phyloP scores from a whole-genome alignment of 148 eudicot genomes.

The Spergularia bocconei region DNA sequence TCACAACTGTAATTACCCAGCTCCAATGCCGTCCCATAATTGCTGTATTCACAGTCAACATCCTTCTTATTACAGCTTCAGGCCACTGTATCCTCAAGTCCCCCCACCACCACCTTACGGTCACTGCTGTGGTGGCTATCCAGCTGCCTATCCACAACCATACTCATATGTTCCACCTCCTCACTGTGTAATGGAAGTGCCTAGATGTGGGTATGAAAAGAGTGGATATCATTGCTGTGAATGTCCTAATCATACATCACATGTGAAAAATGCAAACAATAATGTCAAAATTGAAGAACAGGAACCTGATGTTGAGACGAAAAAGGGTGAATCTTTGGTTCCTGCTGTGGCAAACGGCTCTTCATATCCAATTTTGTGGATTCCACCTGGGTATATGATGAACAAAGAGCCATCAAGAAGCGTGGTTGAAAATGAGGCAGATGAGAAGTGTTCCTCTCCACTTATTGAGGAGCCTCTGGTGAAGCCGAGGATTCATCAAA shows the following conservation, averaged over 20 bases:
- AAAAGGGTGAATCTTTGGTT: constrained; percentile 29
- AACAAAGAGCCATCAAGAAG: constrained; percentile 26
- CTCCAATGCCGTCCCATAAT: constrained; percentile 40
- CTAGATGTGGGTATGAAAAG: constrained; percentile 53
- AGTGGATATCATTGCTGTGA: constrained; percentile 55
- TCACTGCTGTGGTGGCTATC: constrained; percentile 37
- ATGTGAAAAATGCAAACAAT: constrained; percentile 35
- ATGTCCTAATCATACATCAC: constrained; percentile 37
- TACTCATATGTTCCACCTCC: constrained; percentile 50
- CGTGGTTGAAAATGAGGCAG: constrained; percentile 8
- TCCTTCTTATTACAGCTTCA: constrained; percentile 34
- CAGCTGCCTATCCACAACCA: constrained; percentile 32
- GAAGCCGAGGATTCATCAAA: constrained; percentile 4
- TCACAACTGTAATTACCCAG: constrained; percentile 33
- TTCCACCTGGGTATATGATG: constrained; percentile 41
- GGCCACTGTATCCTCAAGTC: constrained; percentile 43
- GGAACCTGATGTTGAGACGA: constrained; percentile 37
- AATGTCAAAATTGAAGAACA: constrained; percentile 50
- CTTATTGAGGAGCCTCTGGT: constrained; percentile 1
- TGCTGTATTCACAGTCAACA: constrained; percentile 41
- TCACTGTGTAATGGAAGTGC: constrained; percentile 39
- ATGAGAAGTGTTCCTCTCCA: neutral
- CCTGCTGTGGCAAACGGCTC: constrained; percentile 30
- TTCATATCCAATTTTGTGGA: constrained; percentile 45
- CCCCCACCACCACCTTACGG: constrained; percentile 32